Percentiles rank a stretch among this genome's conserved stretches.
Conservation (phyloP, 768 basidiomycete genomes). For the Termitomyces sp. region DNA sequence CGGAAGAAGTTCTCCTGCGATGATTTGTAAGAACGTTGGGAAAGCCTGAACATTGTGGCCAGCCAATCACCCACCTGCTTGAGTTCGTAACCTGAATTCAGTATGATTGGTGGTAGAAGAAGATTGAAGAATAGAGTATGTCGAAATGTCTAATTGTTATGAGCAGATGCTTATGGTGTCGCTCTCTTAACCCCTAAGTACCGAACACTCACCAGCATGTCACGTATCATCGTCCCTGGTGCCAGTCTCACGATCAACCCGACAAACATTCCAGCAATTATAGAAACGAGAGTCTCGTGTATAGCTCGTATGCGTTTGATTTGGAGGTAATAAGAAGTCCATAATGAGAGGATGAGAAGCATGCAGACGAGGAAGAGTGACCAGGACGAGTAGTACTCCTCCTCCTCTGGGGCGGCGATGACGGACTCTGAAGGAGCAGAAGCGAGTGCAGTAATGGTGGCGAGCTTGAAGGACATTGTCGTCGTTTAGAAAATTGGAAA, state of each 20-base stretch:
- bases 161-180: background rate
- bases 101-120: conserved; percentile 95
- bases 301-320: conserved; percentile 93
- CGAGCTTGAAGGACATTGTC: conserved; percentile 31
- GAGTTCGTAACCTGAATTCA: conserved; percentile 96
- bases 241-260: conserved; percentile 86
- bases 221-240: conserved; percentile 90
- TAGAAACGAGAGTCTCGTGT: conserved; percentile 94
- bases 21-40: conserved; percentile 4
- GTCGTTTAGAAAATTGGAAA: background rate
- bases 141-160: conserved; percentile 73
- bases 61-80: conserved; percentile 63
- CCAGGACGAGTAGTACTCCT: conserved; percentile 91
- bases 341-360: conserved; percentile 89
- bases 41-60: background rate
- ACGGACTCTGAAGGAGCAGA: conserved; percentile 22
- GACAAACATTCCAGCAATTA: conserved; percentile 94
- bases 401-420: conserved; percentile 55
- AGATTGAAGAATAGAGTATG: conserved; percentile 98
- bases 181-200: background rate
- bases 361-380: conserved; percentile 90
- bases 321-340: conserved; percentile 97
- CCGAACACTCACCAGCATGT: conserved; percentile 81
- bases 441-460: conserved; percentile 28
- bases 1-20: conserved; percentile 94